Base-by-base conservation (phyloP, 2,329 filamentous ascomycete species). In the Botrytis medusae region DNA sequence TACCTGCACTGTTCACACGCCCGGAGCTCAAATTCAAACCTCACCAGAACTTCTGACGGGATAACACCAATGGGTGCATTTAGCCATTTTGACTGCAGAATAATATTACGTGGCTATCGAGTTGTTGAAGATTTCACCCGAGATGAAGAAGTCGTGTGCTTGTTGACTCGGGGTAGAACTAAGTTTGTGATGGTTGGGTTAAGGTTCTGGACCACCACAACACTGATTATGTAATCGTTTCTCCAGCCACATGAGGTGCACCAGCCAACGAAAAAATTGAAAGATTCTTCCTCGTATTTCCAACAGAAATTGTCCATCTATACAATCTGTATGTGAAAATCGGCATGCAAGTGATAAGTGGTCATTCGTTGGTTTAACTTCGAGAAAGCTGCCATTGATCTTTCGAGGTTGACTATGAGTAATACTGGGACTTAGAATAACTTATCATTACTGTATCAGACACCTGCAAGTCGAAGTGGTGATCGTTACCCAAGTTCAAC, bases 91-190 rank as follows among this genome's bases (percentile, higher is more conserved):
- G 42, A 3, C 25, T 42, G 34, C 25, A 68, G 32, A 10, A 29
- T 22, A 12, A 22, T 42, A 22, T 32, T 68, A 32, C 25, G 34
- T 57, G 48, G 34, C 16, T 54, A 57, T 37, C 34, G 51, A 22
- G 16, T 29, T 10, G 34, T 20, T 68, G 29, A n/a, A 54, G 29
- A 42, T 40, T 54, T 25, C 20, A 20, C 34, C 34, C 44, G 46
- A 32, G 34, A 29, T 57, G 48, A 29, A 42, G 48, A 68, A 54
- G 48, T 57, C 18, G 48, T 68, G 65, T 57, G 65, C 16, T 42
- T 68, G 3, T 32, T 29, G 10, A 68, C 65, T 68, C 65, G 65
- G 65, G 65, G 65, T 68, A 57, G 51, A 29, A 54, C n/a, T 54
- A 57, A 57, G 9, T 14, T n/a, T 67, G 63, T 51, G 25, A 14